Percentiles rank a stretch among this genome's conserved stretches.
phyloP scores from a whole-genome alignment of 176 grass and related monocot species.

The Ensete glaucum region DNA sequence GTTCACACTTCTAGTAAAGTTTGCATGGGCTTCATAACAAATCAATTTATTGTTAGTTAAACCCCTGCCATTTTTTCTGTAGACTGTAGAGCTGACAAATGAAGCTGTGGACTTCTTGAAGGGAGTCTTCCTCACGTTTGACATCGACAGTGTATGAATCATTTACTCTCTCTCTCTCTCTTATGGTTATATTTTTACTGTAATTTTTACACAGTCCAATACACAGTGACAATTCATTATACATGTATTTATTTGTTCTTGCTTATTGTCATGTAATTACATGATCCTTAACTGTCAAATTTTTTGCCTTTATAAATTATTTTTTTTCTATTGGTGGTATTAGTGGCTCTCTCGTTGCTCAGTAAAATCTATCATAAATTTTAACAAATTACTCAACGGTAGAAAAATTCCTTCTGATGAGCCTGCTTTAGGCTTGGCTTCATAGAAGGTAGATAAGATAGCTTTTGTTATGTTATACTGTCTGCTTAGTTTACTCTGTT shows the following conservation, averaged over 20 bases:
- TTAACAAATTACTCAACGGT: too few relatives aligned
- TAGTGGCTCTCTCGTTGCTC: neutral
- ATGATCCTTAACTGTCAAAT: too few relatives aligned
- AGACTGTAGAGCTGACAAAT: conserved; percentile 80
- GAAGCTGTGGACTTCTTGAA: conserved; percentile 78
- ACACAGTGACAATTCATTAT: too few relatives aligned
- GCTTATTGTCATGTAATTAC: too few relatives aligned
- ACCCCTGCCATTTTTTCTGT: conserved; percentile 13
- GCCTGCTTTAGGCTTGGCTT: neutral
- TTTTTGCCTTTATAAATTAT: too few relatives aligned
- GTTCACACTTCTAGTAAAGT: neutral
- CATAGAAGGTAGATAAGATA: neutral
- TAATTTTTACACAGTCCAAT: neutral
- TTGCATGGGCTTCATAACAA: neutral
- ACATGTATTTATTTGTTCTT: too few relatives aligned
- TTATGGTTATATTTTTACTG: neutral
- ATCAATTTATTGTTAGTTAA: neutral
- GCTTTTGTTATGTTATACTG: neutral
- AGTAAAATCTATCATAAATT: neutral
- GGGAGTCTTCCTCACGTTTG: conserved; percentile 76
- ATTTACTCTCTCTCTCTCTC: conserved; percentile 5
- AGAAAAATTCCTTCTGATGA: neutral
- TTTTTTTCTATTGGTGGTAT: neutral
- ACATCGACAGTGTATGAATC: conserved; percentile 77
- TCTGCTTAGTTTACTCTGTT: neutral